Evolutionary conservation across 2,329 filamentous ascomycete species (phyloP).

Genomic region (Zymoseptoria passerinii): DNA sequence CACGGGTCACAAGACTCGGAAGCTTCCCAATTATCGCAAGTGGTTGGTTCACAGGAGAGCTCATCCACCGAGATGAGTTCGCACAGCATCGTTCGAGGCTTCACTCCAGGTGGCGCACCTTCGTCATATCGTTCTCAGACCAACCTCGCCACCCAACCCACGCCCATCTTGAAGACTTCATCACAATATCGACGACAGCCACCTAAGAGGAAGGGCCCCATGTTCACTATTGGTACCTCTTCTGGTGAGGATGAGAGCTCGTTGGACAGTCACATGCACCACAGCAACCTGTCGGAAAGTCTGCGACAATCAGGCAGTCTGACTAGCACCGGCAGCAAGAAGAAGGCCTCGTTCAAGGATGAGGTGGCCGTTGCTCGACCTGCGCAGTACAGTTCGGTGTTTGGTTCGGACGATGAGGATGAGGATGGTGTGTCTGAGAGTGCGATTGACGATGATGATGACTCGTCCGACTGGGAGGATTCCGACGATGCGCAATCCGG

Average conservation of each 20-base stretch:
- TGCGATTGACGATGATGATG: slow-evolving; percentile 56
- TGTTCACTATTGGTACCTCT: slow-evolving; percentile 66
- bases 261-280: slow-evolving; percentile 53
- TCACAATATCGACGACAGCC: slow-evolving; percentile 26
- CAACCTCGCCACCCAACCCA: slow-evolving; percentile 46
- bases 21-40: slow-evolving; percentile 28
- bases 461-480: slow-evolving; percentile 47
- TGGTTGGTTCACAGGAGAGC: slow-evolving; percentile 50
- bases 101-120: slow-evolving; percentile 67
- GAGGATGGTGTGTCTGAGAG: slow-evolving; percentile 63
- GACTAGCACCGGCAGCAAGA: slow-evolving; percentile 49
- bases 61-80: slow-evolving; percentile 53
- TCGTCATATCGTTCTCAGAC: slow-evolving; percentile 58
- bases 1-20: slow-evolving; percentile 32
- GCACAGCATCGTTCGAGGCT: slow-evolving; percentile 73
- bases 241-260: slow-evolving; percentile 82
- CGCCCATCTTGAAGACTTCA: slow-evolving; percentile 52
- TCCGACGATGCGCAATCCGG: slow-evolving; percentile 68
- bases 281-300: slow-evolving; percentile 48
- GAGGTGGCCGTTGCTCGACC: slow-evolving; percentile 54
- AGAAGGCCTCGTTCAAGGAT: slow-evolving; percentile 74
- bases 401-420: slow-evolving; percentile 50
- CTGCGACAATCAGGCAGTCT: slow-evolving; percentile 35
- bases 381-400: slow-evolving; percentile 51
- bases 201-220: slow-evolving; percentile 58